Conservation (phyloP, 176 grass and related monocot species). For the Carex parvula region DNA sequence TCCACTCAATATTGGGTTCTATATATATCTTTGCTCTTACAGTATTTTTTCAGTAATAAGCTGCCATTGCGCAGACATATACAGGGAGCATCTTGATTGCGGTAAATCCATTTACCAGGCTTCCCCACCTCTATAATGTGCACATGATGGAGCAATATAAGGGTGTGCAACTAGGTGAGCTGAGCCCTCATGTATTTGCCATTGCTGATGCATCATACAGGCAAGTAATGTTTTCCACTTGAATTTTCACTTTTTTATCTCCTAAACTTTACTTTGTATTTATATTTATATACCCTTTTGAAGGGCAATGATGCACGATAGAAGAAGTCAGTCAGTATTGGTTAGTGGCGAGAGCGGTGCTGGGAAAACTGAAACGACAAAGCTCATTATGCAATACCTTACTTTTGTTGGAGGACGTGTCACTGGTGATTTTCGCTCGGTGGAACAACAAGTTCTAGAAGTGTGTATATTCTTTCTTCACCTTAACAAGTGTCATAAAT, state of each 20-base stretch:
- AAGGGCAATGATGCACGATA: slow-evolving; percentile 64
- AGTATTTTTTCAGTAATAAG: background rate
- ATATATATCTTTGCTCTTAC: slow-evolving; percentile 12
- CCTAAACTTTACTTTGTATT: background rate
- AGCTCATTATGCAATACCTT: slow-evolving; percentile 77
- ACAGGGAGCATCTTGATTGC: slow-evolving; percentile 77
- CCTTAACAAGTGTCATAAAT: background rate
- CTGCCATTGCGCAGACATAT: slow-evolving; percentile 50
- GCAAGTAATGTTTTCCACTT: slow-evolving; percentile 21
- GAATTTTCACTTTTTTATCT: background rate
- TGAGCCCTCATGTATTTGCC: slow-evolving; percentile 82
- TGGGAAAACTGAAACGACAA: slow-evolving; percentile 83
- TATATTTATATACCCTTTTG: slow-evolving; percentile 24
- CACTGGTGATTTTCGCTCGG: slow-evolving; percentile 57
- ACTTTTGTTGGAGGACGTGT: slow-evolving; percentile 73
- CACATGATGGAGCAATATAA: slow-evolving; percentile 90
- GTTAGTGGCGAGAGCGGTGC: slow-evolving; percentile 88
- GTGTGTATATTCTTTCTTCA: slow-evolving; percentile 37
- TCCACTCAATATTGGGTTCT: background rate
- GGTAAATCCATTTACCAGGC: slow-evolving; percentile 58
- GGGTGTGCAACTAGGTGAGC: slow-evolving; percentile 58
- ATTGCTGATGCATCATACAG: slow-evolving; percentile 62
- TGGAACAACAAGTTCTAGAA: slow-evolving; percentile 91
- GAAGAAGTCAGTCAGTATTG: slow-evolving; percentile 64
- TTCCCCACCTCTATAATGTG: slow-evolving; percentile 59